Base-by-base conservation (phyloP, 164 flowering plant genomes). In the Nelumbo lutea region DNA sequence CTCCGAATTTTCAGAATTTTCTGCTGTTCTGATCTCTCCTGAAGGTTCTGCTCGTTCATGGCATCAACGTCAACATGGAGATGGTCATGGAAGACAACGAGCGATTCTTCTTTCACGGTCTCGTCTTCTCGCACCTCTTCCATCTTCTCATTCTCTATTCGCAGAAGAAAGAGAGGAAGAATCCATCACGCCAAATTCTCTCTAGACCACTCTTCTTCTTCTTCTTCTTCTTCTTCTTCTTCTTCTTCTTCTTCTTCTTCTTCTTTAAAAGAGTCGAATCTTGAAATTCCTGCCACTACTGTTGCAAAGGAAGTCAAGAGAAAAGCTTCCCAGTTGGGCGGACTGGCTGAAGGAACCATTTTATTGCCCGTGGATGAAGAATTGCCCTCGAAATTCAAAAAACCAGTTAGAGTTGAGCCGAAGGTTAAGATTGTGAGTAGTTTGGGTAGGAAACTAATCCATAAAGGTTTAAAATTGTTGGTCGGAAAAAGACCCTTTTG, bases 401-500 rank as follows among this genome's bases (percentile, higher is more conserved):
- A 53, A 2, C 41, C 53, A 6, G 13, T 15, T 51, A 48, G 11
- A 55, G 1, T 47, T 52, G 71, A 9, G 46, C 45, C 45, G 27
- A 42, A 68, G n/a, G 2, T 2, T 10, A 61, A 78, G 60, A 51
- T 60, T 10, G 52, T 63, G 42, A 69, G 42, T 39, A n/a, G 15
- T 47, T 42, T 42, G 15, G 57, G 15, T 63, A 53, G 45, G 9
- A 60, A 10, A 44, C 9, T 14, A 42, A 45, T 53, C 46, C 47
- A n/a, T 42, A 75, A 41, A 56, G 48, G 68, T 44, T 78, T 73
- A 42, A 65, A 75, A 64, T 77, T 81, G 5, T 59, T 73, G 66
- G 69, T 81, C 39, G 82, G 83, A 61, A 83, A 76, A 69, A 46
- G 73, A 38, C 72, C 84, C n/a, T 64, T 82, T 67, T 87, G 93